Base-by-base conservation (phyloP, 306 rosid species). In the Dryas alaskensis region DNA sequence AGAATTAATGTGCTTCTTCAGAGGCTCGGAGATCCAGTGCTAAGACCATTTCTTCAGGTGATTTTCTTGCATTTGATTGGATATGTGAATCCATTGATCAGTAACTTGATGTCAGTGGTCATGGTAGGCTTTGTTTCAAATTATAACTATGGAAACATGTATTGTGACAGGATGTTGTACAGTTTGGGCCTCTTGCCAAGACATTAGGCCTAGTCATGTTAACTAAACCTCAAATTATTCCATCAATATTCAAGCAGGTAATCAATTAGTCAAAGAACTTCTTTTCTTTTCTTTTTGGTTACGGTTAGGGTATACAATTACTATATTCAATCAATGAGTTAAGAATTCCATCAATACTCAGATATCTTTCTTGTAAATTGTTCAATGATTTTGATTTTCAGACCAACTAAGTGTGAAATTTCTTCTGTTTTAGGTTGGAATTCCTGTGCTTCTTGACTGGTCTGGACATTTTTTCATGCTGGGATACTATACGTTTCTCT, bases 11-110 rank as follows among this genome's bases (percentile, higher is more conserved):
- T 47, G 83, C 62, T 53, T 73, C 58, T 75, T 57, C 84, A 94
- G 98, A 88, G 86, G 85, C 90, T 94, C 16, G 98, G 98, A 10
- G 97, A 94, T 89, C 97, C 95, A 8, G 97, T 89, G 59, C 88
- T 91, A 5, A 79, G 92, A 49, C 98, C 98, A 37, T 94, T 94
- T 84, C 96, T 94, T 72, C 98, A 91, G 97, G 98, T 89, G 19
- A 9, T 47, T 44, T 65, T 67, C 54, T 65, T 73, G 46, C 10
- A 39, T 55, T 45, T 67, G 42, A 70, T 27, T 60, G 45, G 42
- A 67, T 74, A 22, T 65, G 10, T 10, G 73, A 51, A 76, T 70
- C 13, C 50, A 72, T 14, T n/a, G 52, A 63, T 76, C 79, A 22
- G 51, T 60, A 67, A 60, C 46, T 55, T 25, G 60, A 51, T 40